These are phyloP conservation scores for Kodamaea derodonti DNA, from an alignment of 1,139 yeast genomes.

Conservation along the genomic window DNA sequence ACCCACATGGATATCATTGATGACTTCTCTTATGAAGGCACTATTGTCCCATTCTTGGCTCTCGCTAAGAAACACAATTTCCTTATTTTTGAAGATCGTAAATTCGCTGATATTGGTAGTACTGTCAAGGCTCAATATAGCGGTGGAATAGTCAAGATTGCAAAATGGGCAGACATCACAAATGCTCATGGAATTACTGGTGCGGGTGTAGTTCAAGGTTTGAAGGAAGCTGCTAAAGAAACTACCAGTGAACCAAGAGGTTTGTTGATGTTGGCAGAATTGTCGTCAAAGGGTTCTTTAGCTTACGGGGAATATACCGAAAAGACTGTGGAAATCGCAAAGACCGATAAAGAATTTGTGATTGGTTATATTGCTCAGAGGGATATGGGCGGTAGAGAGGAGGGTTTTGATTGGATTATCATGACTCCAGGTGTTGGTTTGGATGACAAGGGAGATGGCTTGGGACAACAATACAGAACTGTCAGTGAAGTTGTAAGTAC, in stretches of 20 bases:
- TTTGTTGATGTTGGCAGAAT: conserved; percentile 89
- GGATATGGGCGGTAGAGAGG: conserved; percentile 77
- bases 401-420: conserved; percentile 89
- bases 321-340: conserved; percentile 87
- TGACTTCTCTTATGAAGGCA: conserved; percentile 79
- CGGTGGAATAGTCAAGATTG: conserved; percentile 85
- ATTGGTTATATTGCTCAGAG: conserved; percentile 95
- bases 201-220: conserved; percentile 84
- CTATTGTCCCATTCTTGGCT: conserved; percentile 67
- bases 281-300: conserved; percentile 87
- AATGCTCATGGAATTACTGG: conserved; percentile 99
- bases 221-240: conserved; percentile 78
- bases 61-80: conserved; percentile 77
- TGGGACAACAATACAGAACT: conserved; percentile 96
- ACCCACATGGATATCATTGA: conserved; percentile 92
- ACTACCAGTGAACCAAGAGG: conserved; percentile 72
- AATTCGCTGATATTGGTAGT: conserved; percentile 98
- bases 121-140: conserved; percentile 92
- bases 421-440: conserved; percentile 99
- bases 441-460: conserved; percentile 93
- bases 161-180: conserved; percentile 93
- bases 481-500: conserved; percentile 77
- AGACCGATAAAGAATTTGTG: conserved; percentile 80
- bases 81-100: conserved; percentile 90
- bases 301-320: conserved; percentile 90